Evolutionary conservation across 2,329 filamentous ascomycete genomes (phyloP).

Genomic region (Cordyceps pruinosa): DNA sequence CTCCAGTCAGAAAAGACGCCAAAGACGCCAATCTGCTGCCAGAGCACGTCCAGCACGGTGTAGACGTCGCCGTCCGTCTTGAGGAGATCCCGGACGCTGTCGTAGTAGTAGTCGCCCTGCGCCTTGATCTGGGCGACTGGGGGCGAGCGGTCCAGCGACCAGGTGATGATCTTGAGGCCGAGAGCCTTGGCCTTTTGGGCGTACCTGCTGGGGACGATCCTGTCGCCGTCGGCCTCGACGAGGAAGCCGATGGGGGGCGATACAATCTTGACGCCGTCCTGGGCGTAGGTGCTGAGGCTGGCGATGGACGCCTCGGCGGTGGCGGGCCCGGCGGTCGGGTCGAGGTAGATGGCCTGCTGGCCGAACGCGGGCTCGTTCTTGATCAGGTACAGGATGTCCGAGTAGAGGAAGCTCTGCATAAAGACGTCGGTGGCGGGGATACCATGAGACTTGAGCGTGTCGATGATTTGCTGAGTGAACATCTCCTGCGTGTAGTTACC

Average conservation of each 20-base stretch:
- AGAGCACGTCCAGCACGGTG: constrained; percentile 58
- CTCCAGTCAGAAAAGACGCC: constrained; percentile 66
- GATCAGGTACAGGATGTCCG: constrained; percentile 62
- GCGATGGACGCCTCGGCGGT: constrained; percentile 48
- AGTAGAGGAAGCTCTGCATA: constrained; percentile 59
- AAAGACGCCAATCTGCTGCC: constrained; percentile 50
- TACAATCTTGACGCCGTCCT: constrained; percentile 54
- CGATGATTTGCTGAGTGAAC: constrained; percentile 59
- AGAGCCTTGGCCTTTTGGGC: constrained; percentile 53
- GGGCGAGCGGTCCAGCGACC: constrained; percentile 61
- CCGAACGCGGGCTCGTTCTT: constrained; percentile 53
- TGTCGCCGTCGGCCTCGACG: constrained; percentile 42
- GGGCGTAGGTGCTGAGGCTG: constrained; percentile 48
- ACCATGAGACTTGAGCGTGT: constrained; percentile 48
- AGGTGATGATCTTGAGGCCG: constrained; percentile 59
- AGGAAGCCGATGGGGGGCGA: constrained; percentile 58
- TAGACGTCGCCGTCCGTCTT: constrained; percentile 61
- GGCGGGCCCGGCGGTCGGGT: constrained; percentile 50
- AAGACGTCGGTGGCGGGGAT: constrained; percentile 50
- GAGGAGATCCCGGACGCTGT: constrained; percentile 45
- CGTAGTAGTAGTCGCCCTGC: constrained; percentile 49
- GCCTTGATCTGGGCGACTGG: constrained; percentile 43
- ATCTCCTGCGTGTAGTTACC: constrained; percentile 56
- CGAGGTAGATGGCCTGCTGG: constrained; percentile 57
- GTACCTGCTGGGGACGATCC: constrained; percentile 57